Percentiles rank a stretch among this genome's conserved stretches.
phyloP scores from a whole-genome alignment of 805 yeast species.

The Nakazawaea ernobii region DNA sequence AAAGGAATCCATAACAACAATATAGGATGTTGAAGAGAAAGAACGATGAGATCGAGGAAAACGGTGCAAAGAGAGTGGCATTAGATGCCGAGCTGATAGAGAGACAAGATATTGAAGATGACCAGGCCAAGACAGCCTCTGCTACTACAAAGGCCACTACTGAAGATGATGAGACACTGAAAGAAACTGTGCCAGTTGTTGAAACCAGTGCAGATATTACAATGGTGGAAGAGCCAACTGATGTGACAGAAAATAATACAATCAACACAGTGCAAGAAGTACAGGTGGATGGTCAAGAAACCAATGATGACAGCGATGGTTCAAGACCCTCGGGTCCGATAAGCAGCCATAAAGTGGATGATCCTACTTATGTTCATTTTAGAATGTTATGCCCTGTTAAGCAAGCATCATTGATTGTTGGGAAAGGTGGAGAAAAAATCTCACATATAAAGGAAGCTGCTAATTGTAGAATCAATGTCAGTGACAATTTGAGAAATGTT shows the following conservation, averaged over 20 bases:
- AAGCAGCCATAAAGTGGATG: constrained; percentile 38
- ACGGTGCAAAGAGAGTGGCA: constrained; percentile 62
- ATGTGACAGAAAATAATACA: no score
- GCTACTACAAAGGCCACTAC: constrained; percentile 28
- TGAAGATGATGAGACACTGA: neutral
- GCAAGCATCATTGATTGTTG: constrained; percentile 72
- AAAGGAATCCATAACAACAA: no score
- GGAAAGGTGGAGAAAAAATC: constrained; percentile 75
- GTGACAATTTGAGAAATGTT: constrained; percentile 65
- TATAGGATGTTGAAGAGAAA: constrained; percentile 50
- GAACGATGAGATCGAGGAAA: constrained; percentile 58
- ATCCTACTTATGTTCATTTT: constrained; percentile 59
- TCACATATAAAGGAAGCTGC: constrained; percentile 58
- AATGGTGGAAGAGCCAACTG: constrained; percentile 1
- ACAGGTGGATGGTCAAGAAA: neutral
- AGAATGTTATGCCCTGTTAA: constrained; percentile 72
- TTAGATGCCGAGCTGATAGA: constrained; percentile 56
- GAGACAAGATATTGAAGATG: constrained; percentile 34
- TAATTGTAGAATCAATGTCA: constrained; percentile 59
- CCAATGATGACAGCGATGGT: neutral
- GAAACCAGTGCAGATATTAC: constrained; percentile 11
- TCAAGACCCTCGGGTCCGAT: constrained; percentile 22
- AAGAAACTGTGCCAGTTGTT: neutral
- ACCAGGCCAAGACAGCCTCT: constrained; percentile 37
- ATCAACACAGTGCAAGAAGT: neutral